Evolutionary conservation across 2,329 filamentous ascomycete genomes (phyloP).

Genomic region (Coccinonectria pachysandricola): DNA sequence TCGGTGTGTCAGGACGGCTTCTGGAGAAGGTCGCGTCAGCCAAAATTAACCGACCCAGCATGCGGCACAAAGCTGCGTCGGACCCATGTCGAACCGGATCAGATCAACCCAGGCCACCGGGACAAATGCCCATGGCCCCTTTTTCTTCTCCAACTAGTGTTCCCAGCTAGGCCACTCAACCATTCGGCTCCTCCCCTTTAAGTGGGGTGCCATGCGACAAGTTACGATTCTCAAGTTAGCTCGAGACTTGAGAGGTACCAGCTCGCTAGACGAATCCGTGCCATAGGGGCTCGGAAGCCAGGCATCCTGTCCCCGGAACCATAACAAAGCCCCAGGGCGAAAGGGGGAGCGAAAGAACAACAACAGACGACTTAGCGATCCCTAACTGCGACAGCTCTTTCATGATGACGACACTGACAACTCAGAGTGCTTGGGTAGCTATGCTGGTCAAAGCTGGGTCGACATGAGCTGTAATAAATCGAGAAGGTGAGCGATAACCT

Average conservation of each 20-base stretch:
- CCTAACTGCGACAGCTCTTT: too few species aligned
- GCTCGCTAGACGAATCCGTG: slow-evolving; percentile 10
- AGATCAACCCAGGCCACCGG: slow-evolving; percentile 22
- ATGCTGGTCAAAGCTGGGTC: too few species aligned
- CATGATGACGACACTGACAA: slow-evolving; percentile 18
- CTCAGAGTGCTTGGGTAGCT: too few species aligned
- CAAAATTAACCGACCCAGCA: too few species aligned
- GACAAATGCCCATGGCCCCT: slow-evolving; percentile 18
- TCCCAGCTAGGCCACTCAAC: slow-evolving; percentile 7
- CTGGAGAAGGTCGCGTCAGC: too few species aligned
- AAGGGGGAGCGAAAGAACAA: slow-evolving; percentile 3
- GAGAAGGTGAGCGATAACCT: too few species aligned
- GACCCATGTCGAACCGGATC: slow-evolving; percentile 17
- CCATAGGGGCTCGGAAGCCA: slow-evolving; percentile 16
- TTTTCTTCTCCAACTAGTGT: slow-evolving; percentile 18
- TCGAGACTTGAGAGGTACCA: slow-evolving; percentile 15
- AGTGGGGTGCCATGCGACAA: slow-evolving; percentile 21
- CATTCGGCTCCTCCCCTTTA: slow-evolving; percentile 20
- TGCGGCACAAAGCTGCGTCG: slow-evolving; percentile 2
- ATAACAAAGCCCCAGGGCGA: slow-evolving; percentile 9
- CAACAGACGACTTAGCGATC: slow-evolving; percentile 13
- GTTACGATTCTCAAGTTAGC: slow-evolving; percentile 12
- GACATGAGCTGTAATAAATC: too few species aligned
- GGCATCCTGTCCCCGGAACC: slow-evolving; percentile 13
- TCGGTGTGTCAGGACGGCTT: too few species aligned